Evolutionary conservation across 2,329 filamentous ascomycete genomes (phyloP).

Genomic region (Penicillium capsulatum): DNA sequence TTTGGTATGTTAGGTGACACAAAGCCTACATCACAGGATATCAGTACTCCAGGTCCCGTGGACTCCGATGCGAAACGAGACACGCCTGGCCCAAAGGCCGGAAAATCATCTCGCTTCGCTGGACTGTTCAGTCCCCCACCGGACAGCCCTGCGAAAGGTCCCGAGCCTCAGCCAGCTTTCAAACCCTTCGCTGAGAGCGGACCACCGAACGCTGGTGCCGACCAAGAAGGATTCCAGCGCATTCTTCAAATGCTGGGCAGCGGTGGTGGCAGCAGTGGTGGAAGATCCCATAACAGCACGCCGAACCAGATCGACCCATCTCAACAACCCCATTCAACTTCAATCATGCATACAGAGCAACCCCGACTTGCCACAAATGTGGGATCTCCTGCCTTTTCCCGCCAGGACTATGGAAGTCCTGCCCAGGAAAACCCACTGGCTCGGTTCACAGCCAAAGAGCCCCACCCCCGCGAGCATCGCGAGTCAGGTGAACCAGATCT

Average conservation of each 20-base stretch:
- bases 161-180: constrained; percentile 24
- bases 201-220: constrained; percentile 52
- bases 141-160: constrained; percentile 50
- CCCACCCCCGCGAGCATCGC: constrained; percentile 55
- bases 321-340: constrained; percentile 29
- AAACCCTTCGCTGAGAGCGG: constrained; percentile 20
- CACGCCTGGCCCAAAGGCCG: constrained; percentile 48
- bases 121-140: constrained; percentile 65
- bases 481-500: constrained; percentile 58
- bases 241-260: constrained; percentile 76
- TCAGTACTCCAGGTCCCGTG: constrained; percentile 36
- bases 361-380: constrained; percentile 22
- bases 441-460: constrained; percentile 36
- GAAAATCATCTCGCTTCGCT: constrained; percentile 78
- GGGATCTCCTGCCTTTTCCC: constrained; percentile 31
- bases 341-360: constrained; percentile 31
- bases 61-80: constrained; percentile 43
- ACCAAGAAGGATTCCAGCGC: constrained; percentile 80
- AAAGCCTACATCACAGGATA: constrained; percentile 41
- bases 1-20: constrained; percentile 60
- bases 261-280: constrained; percentile 55
- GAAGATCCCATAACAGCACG: constrained; percentile 42
- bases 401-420: constrained; percentile 32
- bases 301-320: constrained; percentile 39
- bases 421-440: constrained; percentile 28